Base-by-base conservation (phyloP, 2,329 filamentous ascomycete species). In the Fusarium sp. region DNA sequence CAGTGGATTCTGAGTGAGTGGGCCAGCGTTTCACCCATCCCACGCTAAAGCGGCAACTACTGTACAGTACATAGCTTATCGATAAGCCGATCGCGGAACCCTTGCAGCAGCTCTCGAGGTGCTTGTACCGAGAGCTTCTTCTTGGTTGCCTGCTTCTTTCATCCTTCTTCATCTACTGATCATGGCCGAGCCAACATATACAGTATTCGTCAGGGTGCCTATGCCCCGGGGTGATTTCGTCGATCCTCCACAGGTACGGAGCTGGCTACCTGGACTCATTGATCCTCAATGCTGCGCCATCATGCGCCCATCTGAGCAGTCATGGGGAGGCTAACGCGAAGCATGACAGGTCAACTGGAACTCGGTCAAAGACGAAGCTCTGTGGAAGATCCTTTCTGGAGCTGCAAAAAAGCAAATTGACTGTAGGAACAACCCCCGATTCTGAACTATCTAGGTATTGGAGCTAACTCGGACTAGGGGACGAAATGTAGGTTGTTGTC, bases 321-420 rank as follows among this genome's bases (percentile, higher is more conserved):
- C 19, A 49, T 55, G 27, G 55, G 54, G 60, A 44, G 38, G 63
- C 71, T 75, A 59, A 69, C 68, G 19, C 11, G 42, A 37, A 52
- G 51, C 42, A 64, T 59, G 43, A 44, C 54, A 96, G 92, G 88
- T 95, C 51, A 87, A 92, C 75, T 99, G 95, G 95, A 88, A 93
- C 75, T 84, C 89, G 2, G 80, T 84, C 19, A 98, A 97, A 75
- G 95, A 98, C 71, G 90, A 92, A 57, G 87, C 87, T 9, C 78
- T 99, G 14, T 99, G 95, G 95, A 91, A 91, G 74, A 87, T 97
- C 47, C 84, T 98, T 6, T 96, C 93, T 0, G 88, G 88, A 59
- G 87, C 89, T 29, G 87, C 91, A 2, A 92, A 92, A 72, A 90
- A 88, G 53, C 90, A 96, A 71, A 88, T 97, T 71, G 88, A 98